Evolutionary conservation across 1,139 yeast genomes (phyloP), one percentile per base, ranked within the genome.

Genomic region (Diutina siamensis): DNA sequence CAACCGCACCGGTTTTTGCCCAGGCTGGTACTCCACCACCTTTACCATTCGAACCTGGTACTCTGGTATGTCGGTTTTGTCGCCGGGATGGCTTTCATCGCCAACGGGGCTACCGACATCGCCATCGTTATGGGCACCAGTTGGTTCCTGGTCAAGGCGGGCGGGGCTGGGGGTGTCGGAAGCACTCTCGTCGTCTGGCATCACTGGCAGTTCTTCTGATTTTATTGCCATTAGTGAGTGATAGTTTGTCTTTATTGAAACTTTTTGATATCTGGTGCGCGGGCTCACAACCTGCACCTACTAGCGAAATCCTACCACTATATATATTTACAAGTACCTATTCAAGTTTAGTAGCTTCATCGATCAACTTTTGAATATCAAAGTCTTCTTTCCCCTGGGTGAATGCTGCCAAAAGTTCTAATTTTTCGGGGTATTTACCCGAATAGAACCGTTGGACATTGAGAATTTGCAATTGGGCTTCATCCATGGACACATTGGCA

Each of bases 361-460:
- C 68, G 28, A 89, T 76, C 54, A 89, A 73, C 44, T 64, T 64
- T 1, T 86, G 87, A 56, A 84, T 74, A 46, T 71, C 70, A 57
- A 92, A 92, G 20, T 68, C 63, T 3, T 70, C 62, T 36, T 78
- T 72, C 0, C 96, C 97, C 5, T 62, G 54, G 45, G 87, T 86
- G 67, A 92, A 92, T 35, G 74, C 77, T 44, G 65, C 63, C 52
- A 92, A 68, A 49, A 89, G 64, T 42, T 71, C 65, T 47, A 78
- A 54, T 58, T 88, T 76, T 10, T 65, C 57, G 13, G 65, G 65
- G 56, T 80, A 66, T 1, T 82, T 83, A 3, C 65, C 71, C 10
- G 95, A 94, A 59, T 88, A 92, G 62, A 92, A 92, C 57, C 96
- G 74, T 63, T 92, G 98, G 46, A 89, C 67, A 55, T 85, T 85